Evolutionary conservation across 352 stramenopile genomes (phyloP), one percentile per base, ranked within the genome.

Genomic region (Phytophthora ramorum): DNA sequence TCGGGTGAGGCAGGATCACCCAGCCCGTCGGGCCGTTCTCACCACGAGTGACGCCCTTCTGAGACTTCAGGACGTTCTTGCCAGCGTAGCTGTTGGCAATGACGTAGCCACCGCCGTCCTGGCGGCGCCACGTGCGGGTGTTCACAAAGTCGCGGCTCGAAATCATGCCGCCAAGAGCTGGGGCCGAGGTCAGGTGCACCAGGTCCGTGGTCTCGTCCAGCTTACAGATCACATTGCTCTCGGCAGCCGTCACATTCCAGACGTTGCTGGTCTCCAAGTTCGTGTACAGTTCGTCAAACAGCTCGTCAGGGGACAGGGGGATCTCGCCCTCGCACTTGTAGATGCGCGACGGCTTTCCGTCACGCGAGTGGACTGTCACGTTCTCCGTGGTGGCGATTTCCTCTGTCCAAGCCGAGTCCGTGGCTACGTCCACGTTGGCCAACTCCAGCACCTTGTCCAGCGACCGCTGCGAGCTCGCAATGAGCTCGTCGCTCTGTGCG

Each of bases 131-230:
- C 46, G 74, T 85, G 53, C 85, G 85, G 44, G 80, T 87, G 66
- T 92, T 92, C 10, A 94, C 73, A 68, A 94, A 94, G 68, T 94
- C 85, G 30, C 85, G 85, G 60, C 85, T 94, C 26, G 85, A 81
- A 64, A 94, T 89, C 71, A 94, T 85, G 14, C 85, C 85, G 8
- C 74, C 72, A 12, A 94, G 78, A 45, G 85, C 85, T 17, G 85
- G 76, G 7, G 81, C 82, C 17, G 83, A 89, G 44, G 80, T 84
- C 30, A 92, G 40, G 44, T 92, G 85, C 45, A 92, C 81, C 19
- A 94, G 34, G 58, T 94, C 85, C 0, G 84, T 94, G 2, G 74
- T 81, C 13, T 94, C 85, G 47, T 80, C 78, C 55, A 94, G 73
- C 48, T 79, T 76, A 50, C 84, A 76, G 22, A 92, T 61, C 32